Base-by-base conservation (phyloP, 768 basidiomycete genomes). In the Hydnomerulius pinastri region DNA sequence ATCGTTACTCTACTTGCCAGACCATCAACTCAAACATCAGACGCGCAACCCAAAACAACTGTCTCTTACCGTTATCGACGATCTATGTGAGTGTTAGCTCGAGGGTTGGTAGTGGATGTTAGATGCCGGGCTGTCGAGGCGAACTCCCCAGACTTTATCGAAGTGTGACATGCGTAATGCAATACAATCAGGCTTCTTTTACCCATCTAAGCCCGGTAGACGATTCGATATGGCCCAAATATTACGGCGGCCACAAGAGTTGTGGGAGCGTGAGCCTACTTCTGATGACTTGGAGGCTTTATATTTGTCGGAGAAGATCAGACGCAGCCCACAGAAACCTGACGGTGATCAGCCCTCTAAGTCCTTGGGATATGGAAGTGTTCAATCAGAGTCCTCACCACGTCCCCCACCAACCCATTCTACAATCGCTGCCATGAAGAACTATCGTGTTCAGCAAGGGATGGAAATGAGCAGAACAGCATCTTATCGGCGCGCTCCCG, bases 1-100 rank as follows among this genome's bases (percentile, higher is more conserved):
- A 69, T 69, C 11, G 35, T 21, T 4, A 39, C 21, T 47, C 49
- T 47, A 39, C 21, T 24, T 13, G 21, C 24, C 24, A 41, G 6
- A 6, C 8, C 5, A 27, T 25, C 6, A 27, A 15, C 23, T 23
- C 23, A 41, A 15, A 6, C 3, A 10, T n/a, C 15, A 17, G 7
- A 35, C n/a, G 6, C 18, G 33, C n/a, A 35, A 17, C 9, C n/a
- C 33, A 5, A 35, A n/a, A 17, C 18, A 8, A 17, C 4, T 35
- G 10, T 35, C 4, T 7, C 33, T 35, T 35, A 35, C 33, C 12
- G n/a, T 6, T 39, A 20, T 6, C 38, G 29, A 24, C 21, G 24
- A 13, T n/a, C 15, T 28, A 38, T 10, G n/a, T 20, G 17, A 39
- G n/a, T 17, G 18, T 35, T 7, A n/a, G 17, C 5, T 35, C 33